Base-by-base conservation (phyloP, 129 eudicot species). In the Escallonia rubra region DNA sequence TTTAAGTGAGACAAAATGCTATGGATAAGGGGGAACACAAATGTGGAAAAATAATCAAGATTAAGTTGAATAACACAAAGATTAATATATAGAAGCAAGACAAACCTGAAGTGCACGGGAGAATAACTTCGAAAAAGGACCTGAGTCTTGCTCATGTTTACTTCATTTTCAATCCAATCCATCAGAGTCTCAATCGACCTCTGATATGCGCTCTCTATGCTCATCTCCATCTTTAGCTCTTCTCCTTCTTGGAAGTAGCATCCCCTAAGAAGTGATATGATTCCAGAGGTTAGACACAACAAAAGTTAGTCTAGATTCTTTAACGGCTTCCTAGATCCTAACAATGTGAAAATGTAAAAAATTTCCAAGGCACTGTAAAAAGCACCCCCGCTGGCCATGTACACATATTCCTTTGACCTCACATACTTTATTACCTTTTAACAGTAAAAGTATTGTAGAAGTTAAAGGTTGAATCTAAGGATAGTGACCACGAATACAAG, bases 91-190 rank as follows among this genome's bases (percentile, higher is more conserved):
- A 43, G 23, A 15, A 12, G 34, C 11, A 38, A 41, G 55, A 61
- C 66, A 71, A 72, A 92, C 98, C 98, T 86, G 84, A 86, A 92
- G 78, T 92, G 98, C 42, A 92, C 96, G 5, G 98, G 96, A 80
- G 98, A 84, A 82, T 79, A 92, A 79, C 87, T 74, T 64, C 98
- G 81, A 69, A 86, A 89, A 71, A 88, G 40, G 60, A 92, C 88
- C 66, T 80, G 94, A 8, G 96, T 83, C 83, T 80, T 84, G 53
- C 76, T 73, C 43, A 63, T 67, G 53, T 92, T 74, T 15, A 92
- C 85, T 84, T 89, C 89, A 41, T 68, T 76, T 68, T 53, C 69
- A 44, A 92, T 76, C 95, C 96, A 92, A 50, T 80, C 65, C 59
- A 76, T 65, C 65, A 89, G 64, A 59, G 96, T 92, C 80, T 74